These are phyloP conservation scores for Dalechampia spathulata DNA, from an alignment of 441 rosid species.

Conservation along the genomic window DNA sequence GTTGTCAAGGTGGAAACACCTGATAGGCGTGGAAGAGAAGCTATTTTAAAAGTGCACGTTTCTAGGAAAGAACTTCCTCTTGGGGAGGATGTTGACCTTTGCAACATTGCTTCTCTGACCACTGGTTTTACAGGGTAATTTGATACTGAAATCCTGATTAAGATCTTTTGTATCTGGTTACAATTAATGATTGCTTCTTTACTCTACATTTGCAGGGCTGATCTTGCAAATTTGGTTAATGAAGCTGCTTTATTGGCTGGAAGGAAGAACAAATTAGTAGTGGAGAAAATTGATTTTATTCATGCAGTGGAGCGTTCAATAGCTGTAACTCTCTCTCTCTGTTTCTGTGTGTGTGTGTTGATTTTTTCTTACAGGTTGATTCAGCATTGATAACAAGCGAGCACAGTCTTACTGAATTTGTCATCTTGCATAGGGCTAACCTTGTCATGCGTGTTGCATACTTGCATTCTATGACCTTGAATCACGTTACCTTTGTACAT, in stretches of 20 bases:
- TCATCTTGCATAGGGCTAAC: too few species aligned
- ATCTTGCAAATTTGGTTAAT: constrained; percentile 95
- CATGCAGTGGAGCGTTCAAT: constrained; percentile 91
- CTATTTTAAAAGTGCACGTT: constrained; percentile 80
- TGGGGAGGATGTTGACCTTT: constrained; percentile 61
- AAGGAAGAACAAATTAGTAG: constrained; percentile 65
- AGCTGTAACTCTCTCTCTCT: constrained; percentile 53
- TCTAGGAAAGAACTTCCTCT: constrained; percentile 84
- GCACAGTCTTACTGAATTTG: too few species aligned
- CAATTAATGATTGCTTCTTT: constrained; percentile 10
- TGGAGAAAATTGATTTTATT: constrained; percentile 83
- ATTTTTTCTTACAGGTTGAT: too few species aligned
- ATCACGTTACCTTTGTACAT: neutral
- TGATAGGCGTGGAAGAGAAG: constrained; percentile 85
- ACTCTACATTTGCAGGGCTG: constrained; percentile 55
- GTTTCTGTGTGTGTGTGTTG: constrained; percentile 1
- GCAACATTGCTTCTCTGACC: constrained; percentile 86
- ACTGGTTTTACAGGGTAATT: constrained; percentile 94
- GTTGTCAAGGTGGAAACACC: constrained; percentile 85
- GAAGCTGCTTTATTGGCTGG: constrained; percentile 99
- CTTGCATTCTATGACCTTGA: too few species aligned
- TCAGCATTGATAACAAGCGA: too few species aligned
- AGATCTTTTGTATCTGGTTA: neutral
- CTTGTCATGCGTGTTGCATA: too few species aligned
- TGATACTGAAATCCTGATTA: neutral